These are phyloP conservation scores for Gaultheria prostrata DNA, from an alignment of 148 eudicot genomes.

Conservation along the genomic window DNA sequence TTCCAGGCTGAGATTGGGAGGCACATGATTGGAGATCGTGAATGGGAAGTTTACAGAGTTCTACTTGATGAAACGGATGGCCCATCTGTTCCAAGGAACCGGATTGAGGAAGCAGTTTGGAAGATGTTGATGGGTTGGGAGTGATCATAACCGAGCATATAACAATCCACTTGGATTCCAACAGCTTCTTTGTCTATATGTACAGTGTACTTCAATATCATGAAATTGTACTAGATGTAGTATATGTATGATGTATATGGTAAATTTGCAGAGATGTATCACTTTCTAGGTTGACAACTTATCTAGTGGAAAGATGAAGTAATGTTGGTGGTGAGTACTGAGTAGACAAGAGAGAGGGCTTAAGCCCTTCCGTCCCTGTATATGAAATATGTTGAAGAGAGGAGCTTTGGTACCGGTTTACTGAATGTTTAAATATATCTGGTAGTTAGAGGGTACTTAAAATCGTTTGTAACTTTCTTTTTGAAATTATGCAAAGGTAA, in stretches of 20 bases:
- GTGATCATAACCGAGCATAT: slow-evolving; percentile 12
- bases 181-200: not conserved
- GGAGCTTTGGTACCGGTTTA: not conserved
- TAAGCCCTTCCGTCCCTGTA: not conserved
- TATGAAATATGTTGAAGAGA: not conserved
- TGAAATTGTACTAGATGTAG: slow-evolving; percentile 1
- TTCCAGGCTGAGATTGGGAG: slow-evolving; percentile 54
- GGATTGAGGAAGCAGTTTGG: slow-evolving; percentile 44
- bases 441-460: not conserved
- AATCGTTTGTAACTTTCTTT: not conserved
- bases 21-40: slow-evolving; percentile 45
- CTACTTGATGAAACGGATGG: slow-evolving; percentile 48
- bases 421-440: not conserved
- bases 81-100: slow-evolving; percentile 23
- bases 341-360: not conserved
- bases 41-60: slow-evolving; percentile 56
- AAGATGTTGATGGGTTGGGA: slow-evolving; percentile 62
- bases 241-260: not conserved
- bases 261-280: slow-evolving; percentile 1
- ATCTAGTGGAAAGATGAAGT: not conserved
- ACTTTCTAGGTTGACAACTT: not conserved
- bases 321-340: not conserved
- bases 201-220: not conserved
- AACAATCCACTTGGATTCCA: not conserved
- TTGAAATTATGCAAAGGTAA: too few relatives aligned